Evolutionary conservation across 2,329 filamentous ascomycete genomes (phyloP), one percentile per base, ranked within the genome.

Genomic region (Kalmusia sp.): DNA sequence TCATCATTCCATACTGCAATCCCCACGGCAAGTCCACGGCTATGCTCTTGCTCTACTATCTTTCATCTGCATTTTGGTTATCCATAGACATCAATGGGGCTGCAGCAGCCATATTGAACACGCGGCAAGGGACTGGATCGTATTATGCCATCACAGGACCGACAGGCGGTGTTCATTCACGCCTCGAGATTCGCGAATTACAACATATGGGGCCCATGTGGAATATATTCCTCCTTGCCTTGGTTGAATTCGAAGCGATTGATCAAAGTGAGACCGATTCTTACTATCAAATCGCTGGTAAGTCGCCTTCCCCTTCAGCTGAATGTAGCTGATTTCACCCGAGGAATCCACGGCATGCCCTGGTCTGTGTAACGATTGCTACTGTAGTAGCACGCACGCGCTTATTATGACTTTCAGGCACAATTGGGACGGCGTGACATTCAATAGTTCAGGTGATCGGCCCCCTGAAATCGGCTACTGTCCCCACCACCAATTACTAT

Each of bases 221-320:
- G 84, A 90, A 89, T 66, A 75, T 95, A 38, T 93, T 88, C 71
- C 77, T 95, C 33, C 82, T 92, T 35, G 88, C 87, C 6, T 78
- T 93, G 57, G 83, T 82, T 64, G 84, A 87, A 76, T 85, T 92
- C 76, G 87, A 92, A 72, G 82, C 79, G 48, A 82, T 82, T 34
- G 77, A 87, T 54, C 87, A 91, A 72, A 77, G 80, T 19, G 75
- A 82, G 47, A 79, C 82, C 41, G 79, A 87, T 28, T 93, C 90
- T 40, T 93, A 84, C 77, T 93, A 90, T 74, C 84, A 90, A 63
- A 83, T 95, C 62, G 83, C 88, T 54, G 90, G 90, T 89, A 72
- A 30, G 58, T 52, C 15, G 22, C 21, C n/a, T 15, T 19, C 11
- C 17, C 28, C 27, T 9, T 17, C 31, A 4, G 34, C 25, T 6